Base-by-base conservation (phyloP, 2,329 filamentous ascomycete genomes). In the Trichophyton equinum region DNA sequence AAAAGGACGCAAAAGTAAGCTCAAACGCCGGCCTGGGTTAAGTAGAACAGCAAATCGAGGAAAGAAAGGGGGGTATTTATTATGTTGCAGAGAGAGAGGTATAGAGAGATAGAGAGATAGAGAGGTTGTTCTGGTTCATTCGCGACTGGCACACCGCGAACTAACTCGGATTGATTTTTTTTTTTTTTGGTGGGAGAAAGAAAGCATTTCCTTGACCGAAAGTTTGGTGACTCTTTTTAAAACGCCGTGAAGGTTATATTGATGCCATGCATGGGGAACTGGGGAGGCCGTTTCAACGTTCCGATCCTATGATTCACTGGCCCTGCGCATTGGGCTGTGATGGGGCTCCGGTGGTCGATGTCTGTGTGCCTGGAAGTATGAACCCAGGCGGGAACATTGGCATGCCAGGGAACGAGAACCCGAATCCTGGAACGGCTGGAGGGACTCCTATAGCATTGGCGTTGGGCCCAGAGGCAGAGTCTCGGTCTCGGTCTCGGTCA, bases 351-450 rank as follows among this genome's bases (percentile, higher is more conserved):
- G 67, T 60, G 47, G 65, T 63, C 15, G 61, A 62, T 20, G 60
- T 46, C 60, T 63, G 62, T 55, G 60, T 60, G 27, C 55, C 55
- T 4, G 53, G 60, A 68, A 77, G 71, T 71, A 77, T 75, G 66
- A 79, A 79, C 11, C 76, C 76, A 20, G 76, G 74, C 59, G 76
- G 76, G 27, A 79, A 74, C 70, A 77, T 75, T 46, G 76, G 75
- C 74, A 78, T 78, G 18, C 75, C 75, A 9, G 76, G 72, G 62
- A 79, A 77, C 42, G 78, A 78, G 67, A 82, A 82, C 7, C 79
- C 80, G 63, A 82, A 82, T 2, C 78, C 77, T 51, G 80, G 80
- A 4, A 82, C 78, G 5, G 79, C 75, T 13, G 80, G 79, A 2
- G 80, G 76, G 2, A 81, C 79, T 7, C 76, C 79, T 30, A 81